These are phyloP conservation scores for Beauveria caledonica DNA, from an alignment of 2,329 filamentous ascomycete species.

Conservation along the genomic window DNA sequence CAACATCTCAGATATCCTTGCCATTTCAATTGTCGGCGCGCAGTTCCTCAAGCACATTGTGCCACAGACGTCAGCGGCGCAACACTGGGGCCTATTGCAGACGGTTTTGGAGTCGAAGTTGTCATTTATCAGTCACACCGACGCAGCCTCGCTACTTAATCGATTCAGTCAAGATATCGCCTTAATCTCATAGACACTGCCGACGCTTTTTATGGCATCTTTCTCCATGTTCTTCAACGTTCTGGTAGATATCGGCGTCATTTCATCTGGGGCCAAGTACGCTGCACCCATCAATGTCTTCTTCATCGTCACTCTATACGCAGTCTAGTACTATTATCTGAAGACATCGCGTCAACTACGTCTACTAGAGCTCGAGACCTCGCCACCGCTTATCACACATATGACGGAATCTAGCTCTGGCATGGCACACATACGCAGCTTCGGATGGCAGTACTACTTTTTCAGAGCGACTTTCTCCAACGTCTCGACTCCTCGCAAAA, in stretches of 20 bases:
- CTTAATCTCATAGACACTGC: conserved; percentile 19
- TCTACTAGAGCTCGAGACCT: conserved; percentile 27
- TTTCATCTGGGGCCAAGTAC: conserved; percentile 20
- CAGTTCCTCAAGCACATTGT: conserved; percentile 1
- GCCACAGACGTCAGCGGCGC: neutral
- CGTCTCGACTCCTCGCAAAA: conserved; percentile 43
- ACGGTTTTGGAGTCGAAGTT: conserved; percentile 2
- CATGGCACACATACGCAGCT: conserved; percentile 41
- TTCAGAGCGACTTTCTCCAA: conserved; percentile 33
- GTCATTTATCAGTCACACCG: conserved; percentile 14
- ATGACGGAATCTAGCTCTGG: conserved; percentile 38
- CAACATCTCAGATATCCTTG: neutral
- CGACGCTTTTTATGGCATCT: conserved; percentile 17
- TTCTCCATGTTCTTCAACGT: conserved; percentile 19
- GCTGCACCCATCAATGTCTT: conserved; percentile 22
- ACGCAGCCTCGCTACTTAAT: neutral
- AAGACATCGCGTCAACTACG: conserved; percentile 29
- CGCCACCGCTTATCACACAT: conserved; percentile 25
- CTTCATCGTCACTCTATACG: conserved; percentile 18
- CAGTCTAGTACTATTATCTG: conserved; percentile 25
- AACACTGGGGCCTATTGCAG: neutral
- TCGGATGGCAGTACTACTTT: conserved; percentile 41
- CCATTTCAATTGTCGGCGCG: neutral
- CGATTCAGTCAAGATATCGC: conserved; percentile 23
- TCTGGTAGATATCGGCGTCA: conserved; percentile 15